Base-by-base conservation (phyloP, 2,329 filamentous ascomycete species). In the Ceratocystis variospora region DNA sequence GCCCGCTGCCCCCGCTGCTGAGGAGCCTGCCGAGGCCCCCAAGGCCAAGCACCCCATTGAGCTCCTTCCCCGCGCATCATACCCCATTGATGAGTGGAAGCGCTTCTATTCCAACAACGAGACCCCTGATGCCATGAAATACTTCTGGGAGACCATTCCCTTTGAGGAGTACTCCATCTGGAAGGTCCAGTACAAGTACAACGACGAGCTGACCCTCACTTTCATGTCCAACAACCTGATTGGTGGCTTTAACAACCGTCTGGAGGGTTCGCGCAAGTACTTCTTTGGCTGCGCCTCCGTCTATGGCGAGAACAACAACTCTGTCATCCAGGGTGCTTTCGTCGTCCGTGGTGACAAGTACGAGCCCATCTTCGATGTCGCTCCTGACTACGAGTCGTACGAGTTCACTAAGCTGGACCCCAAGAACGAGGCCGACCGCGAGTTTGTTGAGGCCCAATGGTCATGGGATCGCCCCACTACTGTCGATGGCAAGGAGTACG, bases 141-240 rank as follows among this genome's bases (percentile, higher is more conserved):
- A 89, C 88, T 97, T 99, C 87, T 99, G 93, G 93, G 87, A 96
- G 81, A 90, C 95, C 78, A 85, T 86, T 79, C 93, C 94, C 75
- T 87, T 94, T 72, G 87, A 91, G 71, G 94, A 99, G 80, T 99
- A 94, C 85, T 96, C 91, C 66, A 80, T 99, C 77, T 99, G 91
- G 90, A 86, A 85, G 77, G 81, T 92, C 73, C 87, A 92, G 79
- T 99, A 96, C 87, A 96, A 96, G 87, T 99, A 99, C 85, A 96
- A 96, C 79, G 87, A 96, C 69, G 94, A 99, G 86, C 85, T 99
- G 72, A 96, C 90, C 75, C 81, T 94, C 79, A 89, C 88, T 75
- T 99, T 99, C 89, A 99, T 99, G 94, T 93, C 90, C 73, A 90
- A 88, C 84, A 99, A 99, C 86, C 82, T 97, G 78, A 93, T 99